Conservation (phyloP, 352 stramenopile species). For the Phytophthora foliorum region DNA sequence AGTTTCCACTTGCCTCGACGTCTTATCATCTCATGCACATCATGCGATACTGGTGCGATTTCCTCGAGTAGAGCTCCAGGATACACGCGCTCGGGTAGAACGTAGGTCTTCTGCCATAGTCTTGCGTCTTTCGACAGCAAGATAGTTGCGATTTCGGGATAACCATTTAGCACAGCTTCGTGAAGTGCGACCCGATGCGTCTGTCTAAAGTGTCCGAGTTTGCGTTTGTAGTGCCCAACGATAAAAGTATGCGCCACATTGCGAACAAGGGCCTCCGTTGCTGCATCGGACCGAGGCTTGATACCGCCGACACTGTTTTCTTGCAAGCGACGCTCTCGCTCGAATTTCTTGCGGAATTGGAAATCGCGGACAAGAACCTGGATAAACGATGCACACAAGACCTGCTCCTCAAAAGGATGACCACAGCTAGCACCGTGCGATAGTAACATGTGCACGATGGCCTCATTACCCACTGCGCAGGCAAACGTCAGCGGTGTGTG, state of each 20-base stretch:
- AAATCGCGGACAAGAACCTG: slow-evolving; percentile 68
- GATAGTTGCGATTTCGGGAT: slow-evolving; percentile 60
- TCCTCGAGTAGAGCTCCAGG: slow-evolving; percentile 39
- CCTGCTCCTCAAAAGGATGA: slow-evolving; percentile 57
- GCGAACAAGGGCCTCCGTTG: slow-evolving; percentile 58
- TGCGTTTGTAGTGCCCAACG: slow-evolving; percentile 57
- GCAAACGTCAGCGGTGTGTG: slow-evolving; percentile 82
- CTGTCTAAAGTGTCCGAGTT: slow-evolving; percentile 55
- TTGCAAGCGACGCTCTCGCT: slow-evolving; percentile 15
- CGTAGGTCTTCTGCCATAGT: slow-evolving; percentile 70
- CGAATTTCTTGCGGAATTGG: slow-evolving; percentile 45
- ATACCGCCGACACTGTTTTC: slow-evolving; percentile 11
- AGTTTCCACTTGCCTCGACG: slow-evolving; percentile 59
- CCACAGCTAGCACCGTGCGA: slow-evolving; percentile 61
- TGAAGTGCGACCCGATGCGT: slow-evolving; percentile 80
- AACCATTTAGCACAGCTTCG: slow-evolving; percentile 77
- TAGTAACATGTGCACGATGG: slow-evolving; percentile 78
- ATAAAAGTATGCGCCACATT: slow-evolving; percentile 75
- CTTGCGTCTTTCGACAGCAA: slow-evolving; percentile 59
- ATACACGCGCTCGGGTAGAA: slow-evolving; percentile 61
- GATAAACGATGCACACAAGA: slow-evolving; percentile 70
- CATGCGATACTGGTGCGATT: slow-evolving; percentile 17
- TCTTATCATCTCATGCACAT: slow-evolving; percentile 13
- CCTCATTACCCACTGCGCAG: slow-evolving; percentile 74
- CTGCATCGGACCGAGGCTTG: slow-evolving; percentile 53